phyloP scores from a whole-genome alignment of 805 yeast species.

The Lachancea dasiensis region DNA sequence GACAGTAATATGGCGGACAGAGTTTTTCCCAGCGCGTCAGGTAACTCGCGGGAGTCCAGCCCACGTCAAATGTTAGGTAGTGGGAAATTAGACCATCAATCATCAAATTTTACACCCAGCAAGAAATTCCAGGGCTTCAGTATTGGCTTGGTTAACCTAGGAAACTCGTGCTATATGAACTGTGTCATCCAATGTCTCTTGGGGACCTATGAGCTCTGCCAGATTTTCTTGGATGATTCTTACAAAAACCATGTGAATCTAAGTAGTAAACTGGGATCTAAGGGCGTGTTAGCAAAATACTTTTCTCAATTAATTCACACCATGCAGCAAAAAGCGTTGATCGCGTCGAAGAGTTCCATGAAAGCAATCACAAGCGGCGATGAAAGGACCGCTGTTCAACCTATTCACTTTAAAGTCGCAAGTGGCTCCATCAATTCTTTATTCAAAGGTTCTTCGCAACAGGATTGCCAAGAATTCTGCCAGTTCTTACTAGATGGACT shows the following conservation, averaged over 20 bases:
- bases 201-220: conserved; percentile 61
- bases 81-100: background rate
- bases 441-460: conserved; percentile 80
- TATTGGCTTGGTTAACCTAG: conserved; percentile 74
- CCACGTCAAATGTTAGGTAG: background rate
- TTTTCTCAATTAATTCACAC: conserved; percentile 56
- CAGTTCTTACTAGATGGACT: conserved; percentile 83
- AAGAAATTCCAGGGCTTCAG: conserved; percentile 35
- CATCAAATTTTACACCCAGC: background rate
- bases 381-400: conserved; percentile 45
- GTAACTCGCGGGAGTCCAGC: background rate
- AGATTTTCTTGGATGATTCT: conserved; percentile 53
- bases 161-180: conserved; percentile 92
- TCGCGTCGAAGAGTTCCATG: background rate
- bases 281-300: conserved; percentile 67
- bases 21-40: no score
- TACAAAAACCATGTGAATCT: conserved; percentile 66
- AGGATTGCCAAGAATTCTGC: conserved; percentile 89
- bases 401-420: conserved; percentile 57
- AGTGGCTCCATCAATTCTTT: conserved; percentile 65
- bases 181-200: conserved; percentile 80
- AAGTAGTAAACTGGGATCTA: conserved; percentile 69
- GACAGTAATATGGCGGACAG: background rate
- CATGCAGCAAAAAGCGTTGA: conserved; percentile 40
- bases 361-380: conserved; percentile 10